phyloP scores from a whole-genome alignment of 2,329 filamentous ascomycete genomes.

The Pyrenochaeta sp. region DNA sequence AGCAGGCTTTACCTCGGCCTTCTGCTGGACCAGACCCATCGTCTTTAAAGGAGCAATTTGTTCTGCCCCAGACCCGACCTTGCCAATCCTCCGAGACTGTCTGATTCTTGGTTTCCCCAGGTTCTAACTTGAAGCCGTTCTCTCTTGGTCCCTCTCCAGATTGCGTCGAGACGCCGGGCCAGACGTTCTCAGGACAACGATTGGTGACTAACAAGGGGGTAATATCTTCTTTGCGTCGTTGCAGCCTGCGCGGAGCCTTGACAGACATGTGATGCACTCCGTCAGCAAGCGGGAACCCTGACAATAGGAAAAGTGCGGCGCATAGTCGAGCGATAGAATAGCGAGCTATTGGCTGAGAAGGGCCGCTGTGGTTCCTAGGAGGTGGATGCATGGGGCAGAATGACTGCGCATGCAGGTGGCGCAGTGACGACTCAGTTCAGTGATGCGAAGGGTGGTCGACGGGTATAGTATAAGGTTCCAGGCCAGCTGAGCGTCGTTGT shows the following conservation, averaged over 20 bases:
- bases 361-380: constrained; percentile 12
- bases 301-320: constrained; percentile 31
- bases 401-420: constrained; percentile 19
- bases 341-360: constrained; percentile 10
- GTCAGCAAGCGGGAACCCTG: constrained; percentile 29
- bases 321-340: constrained; percentile 30
- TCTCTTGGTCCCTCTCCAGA: constrained; percentile 71
- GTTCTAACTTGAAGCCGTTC: constrained; percentile 72
- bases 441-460: constrained; percentile 14
- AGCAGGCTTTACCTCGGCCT: constrained; percentile 66
- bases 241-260: constrained; percentile 37
- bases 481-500: constrained; percentile 23
- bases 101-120: constrained; percentile 67
- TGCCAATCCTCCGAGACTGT: constrained; percentile 79
- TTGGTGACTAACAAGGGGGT: constrained; percentile 74
- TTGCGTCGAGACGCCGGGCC: constrained; percentile 79
- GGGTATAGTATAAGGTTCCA: constrained; percentile 9
- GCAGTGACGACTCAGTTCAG: constrained; percentile 15
- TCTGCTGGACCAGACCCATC: constrained; percentile 65
- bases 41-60: constrained; percentile 79
- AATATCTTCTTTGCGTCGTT: constrained; percentile 45
- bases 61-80: constrained; percentile 82
- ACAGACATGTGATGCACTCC: constrained; percentile 45
- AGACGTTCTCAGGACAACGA: constrained; percentile 74
- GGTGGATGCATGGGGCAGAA: constrained; percentile 25